Conservation (phyloP, 2,329 filamentous ascomycete genomes). For the Hansfordia pulvinata region DNA sequence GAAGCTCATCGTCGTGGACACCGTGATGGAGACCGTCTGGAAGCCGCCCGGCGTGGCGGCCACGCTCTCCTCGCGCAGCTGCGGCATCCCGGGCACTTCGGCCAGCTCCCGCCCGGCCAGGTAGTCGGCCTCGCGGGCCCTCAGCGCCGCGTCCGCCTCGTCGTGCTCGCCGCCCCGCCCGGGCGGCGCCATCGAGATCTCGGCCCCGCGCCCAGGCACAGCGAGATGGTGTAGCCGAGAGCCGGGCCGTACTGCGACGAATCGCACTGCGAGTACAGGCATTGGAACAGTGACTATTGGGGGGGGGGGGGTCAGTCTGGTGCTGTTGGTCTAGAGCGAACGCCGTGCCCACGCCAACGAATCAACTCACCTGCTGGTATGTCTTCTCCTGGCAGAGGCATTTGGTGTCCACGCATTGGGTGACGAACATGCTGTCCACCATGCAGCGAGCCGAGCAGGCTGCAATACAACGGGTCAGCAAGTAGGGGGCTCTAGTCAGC, state of each 20-base stretch:
- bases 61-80: slow-evolving; percentile 14
- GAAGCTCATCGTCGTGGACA: slow-evolving; percentile 4
- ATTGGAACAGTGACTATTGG: slow-evolving; percentile 15
- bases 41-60: slow-evolving; percentile 10
- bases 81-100: slow-evolving; percentile 13
- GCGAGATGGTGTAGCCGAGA: slow-evolving; percentile 13
- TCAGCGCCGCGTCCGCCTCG: slow-evolving; percentile 11
- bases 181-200: slow-evolving; percentile 16
- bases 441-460: slow-evolving; percentile 16
- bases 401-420: slow-evolving; percentile 14
- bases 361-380: slow-evolving; percentile 12
- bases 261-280: slow-evolving; percentile 19
- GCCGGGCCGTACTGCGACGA: slow-evolving; percentile 13
- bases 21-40: slow-evolving; percentile 6
- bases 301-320: not conserved
- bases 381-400: slow-evolving; percentile 16
- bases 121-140: slow-evolving; percentile 14
- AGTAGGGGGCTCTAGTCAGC: too few relatives aligned
- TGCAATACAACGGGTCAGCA: slow-evolving; percentile 1
- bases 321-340: too few relatives aligned
- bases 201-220: slow-evolving; percentile 15
- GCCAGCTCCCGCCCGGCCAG: slow-evolving; percentile 13
- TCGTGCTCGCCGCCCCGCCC: too few relatives aligned
- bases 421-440: slow-evolving; percentile 17
- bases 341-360: too few relatives aligned